These are phyloP conservation scores for Mortierella sp. DNA, from an alignment of 371 early-diverging fungal species.

Conservation along the genomic window DNA sequence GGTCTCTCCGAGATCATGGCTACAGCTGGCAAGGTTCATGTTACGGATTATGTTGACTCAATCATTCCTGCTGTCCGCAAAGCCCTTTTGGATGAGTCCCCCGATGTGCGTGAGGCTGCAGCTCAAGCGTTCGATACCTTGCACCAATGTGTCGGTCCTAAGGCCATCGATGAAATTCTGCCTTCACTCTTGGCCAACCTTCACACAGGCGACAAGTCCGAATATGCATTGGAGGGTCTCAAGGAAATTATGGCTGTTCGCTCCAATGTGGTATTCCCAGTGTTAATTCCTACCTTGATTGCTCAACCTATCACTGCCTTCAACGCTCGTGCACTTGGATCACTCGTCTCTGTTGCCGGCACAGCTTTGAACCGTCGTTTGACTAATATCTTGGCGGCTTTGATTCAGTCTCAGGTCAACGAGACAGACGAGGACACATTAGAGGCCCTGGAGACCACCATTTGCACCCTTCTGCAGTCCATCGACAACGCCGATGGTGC, in stretches of 20 bases:
- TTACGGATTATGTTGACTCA: slow-evolving; percentile 85
- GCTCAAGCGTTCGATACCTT: slow-evolving; percentile 95
- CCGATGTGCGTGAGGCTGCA: slow-evolving; percentile 93
- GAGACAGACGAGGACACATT: slow-evolving; percentile 79
- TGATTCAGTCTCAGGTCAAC: slow-evolving; percentile 78
- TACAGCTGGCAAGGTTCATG: slow-evolving; percentile 84
- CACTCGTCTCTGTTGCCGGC: slow-evolving; percentile 94
- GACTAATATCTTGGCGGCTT: slow-evolving; percentile 80
- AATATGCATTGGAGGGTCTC: slow-evolving; percentile 91
- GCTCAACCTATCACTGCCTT: slow-evolving; percentile 89
- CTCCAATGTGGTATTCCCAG: slow-evolving; percentile 96
- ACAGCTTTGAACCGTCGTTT: slow-evolving; percentile 86
- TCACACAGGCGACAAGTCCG: slow-evolving; percentile 74
- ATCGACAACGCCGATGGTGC: slow-evolving; percentile 85
- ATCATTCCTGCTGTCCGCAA: slow-evolving; percentile 85
- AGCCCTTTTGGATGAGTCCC: slow-evolving; percentile 83
- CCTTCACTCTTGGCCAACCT: slow-evolving; percentile 90
- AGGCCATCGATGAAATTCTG: slow-evolving; percentile 92
- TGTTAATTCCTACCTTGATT: slow-evolving; percentile 92
- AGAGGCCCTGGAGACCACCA: slow-evolving; percentile 76
- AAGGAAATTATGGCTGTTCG: slow-evolving; percentile 97
- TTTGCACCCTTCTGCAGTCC: slow-evolving; percentile 74
- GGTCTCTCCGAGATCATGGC: slow-evolving; percentile 94
- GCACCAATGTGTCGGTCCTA: slow-evolving; percentile 89
- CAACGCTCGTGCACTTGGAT: slow-evolving; percentile 92